Base-by-base conservation (phyloP, 495 filamentous ascomycete species). In the Podospora pseudopauciseta region DNA sequence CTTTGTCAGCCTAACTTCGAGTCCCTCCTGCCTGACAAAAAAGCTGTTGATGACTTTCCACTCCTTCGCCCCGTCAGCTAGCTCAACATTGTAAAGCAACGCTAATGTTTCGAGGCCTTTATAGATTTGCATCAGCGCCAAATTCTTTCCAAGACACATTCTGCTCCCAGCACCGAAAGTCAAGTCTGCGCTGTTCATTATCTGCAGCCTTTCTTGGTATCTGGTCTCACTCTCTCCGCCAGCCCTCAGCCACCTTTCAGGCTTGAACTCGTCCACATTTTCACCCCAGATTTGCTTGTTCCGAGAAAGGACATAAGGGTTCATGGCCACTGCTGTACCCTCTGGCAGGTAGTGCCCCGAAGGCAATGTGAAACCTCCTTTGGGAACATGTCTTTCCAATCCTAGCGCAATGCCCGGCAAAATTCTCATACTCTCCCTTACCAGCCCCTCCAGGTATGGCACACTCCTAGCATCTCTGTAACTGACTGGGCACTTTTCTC, bases 351-450 rank as follows among this genome's bases (percentile, higher is more conserved):
- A 76, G 7, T 71, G 70, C 13, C 78, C 77, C 69, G 80, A 72
- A 9, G 71, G 68, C 11, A 83, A 72, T 16, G 57, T 74, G 13
- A 80, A 70, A n/a, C 82, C 82, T 13, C 75, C 80, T 0, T 69
- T 65, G 1, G 81, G 82, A 0, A 84, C 83, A 15, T 81, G 74
- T 0, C 84, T 78, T 67, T 85, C 81, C 1, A 85, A 70, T 3
- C 77, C 68, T 2, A 87, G 66, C 11, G 79, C 80, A 9, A 82
- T 77, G 0, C 80, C 79, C 1, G 85, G 85, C 63, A 84, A 79
- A 16, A 85, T 68, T 26, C 86, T 82, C 30, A 86, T 73, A 13
- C 80, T 70, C 74, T 89, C 86, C 68, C 84, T 83, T 53, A 87
- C 78, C 62, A 81, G 78, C 28, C 84, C 85, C 27, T 84, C 81